Evolutionary conservation across 2,329 filamentous ascomycete species (phyloP), one percentile per base, ranked within the genome.

Genomic region (Akanthomyces uredinophilus): DNA sequence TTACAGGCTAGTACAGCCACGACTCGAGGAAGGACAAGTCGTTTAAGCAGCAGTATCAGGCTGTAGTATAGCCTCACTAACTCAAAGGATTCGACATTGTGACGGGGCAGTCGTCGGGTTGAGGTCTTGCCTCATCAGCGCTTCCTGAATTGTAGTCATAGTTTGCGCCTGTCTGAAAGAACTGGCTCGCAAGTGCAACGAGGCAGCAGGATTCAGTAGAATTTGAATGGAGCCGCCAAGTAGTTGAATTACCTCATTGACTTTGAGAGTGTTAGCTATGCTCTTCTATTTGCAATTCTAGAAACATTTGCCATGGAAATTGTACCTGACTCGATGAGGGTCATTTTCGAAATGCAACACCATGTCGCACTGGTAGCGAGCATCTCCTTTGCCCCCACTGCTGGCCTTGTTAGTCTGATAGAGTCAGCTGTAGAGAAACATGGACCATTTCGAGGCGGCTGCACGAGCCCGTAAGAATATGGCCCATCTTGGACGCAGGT

Each of bases 381-480:
- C 20, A n/a, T 20, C 37, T 18, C 22, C 35, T 14, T 14, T 1
- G 6, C 51, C 24, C 37, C 37, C 51, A 43, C 20, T 20, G 22
- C 35, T n/a, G 16, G 2, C 24, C 35, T 20, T 46, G 5, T 14
- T 20, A 35, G 49, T 13, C 22, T 51, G 18, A 20, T n/a, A n/a
- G 4, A 46, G 7, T 16, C 49, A 32, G 27, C 37, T 39, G 37
- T 39, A 16, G 16, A 13, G 6, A 18, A 41, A 8, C 18, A 18
- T 24, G 18, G 35, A 41, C 20, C 8, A n/a, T 20, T 29, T 41
- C 18, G 49, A 18, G 18, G 27, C 24, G 18, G 14, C 20, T 11
- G n/a, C 20, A 18, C 37, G 22, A 55, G 52, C 52, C 52, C 20
- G 52, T 55, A 29, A 55, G 52, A 44, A 55, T 32, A 44, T 55